Evolutionary conservation across 139 green algal genomes (phyloP).

Genomic region (Volvox reticuliferus): DNA sequence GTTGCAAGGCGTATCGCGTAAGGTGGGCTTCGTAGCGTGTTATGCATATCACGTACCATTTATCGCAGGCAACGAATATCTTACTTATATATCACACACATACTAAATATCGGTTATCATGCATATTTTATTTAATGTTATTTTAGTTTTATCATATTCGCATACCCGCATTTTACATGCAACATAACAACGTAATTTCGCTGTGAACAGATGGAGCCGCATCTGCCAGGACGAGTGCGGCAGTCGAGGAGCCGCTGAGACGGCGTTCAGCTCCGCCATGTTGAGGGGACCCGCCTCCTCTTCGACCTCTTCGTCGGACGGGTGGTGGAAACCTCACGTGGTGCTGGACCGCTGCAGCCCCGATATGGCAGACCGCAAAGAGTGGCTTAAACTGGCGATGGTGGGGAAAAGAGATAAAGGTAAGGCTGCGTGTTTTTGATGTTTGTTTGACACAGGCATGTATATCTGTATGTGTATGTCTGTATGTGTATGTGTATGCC

Average conservation of each 20-base stretch:
- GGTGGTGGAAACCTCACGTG: conserved; percentile 16
- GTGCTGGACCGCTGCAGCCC: conserved; percentile 56
- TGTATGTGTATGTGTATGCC: background rate
- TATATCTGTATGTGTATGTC: background rate
- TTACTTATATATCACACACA: no score
- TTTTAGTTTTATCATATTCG: no score
- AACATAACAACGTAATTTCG: background rate
- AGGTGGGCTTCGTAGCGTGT: no score
- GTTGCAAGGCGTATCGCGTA: no score
- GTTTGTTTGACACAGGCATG: background rate
- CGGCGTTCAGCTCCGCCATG: conserved; percentile 42
- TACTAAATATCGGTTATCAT: no score
- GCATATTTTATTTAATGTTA: background rate
- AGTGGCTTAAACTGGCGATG: conserved; percentile 46
- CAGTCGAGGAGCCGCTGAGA: conserved; percentile 19
- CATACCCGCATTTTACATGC: background rate
- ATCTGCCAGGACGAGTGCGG: conserved; percentile 61
- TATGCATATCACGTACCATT: no score
- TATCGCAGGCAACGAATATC: no score
- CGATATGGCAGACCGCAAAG: conserved; percentile 26
- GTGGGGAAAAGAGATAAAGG: conserved; percentile 36
- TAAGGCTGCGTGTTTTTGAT: background rate
- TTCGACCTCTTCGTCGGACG: background rate
- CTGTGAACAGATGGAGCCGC: conserved; percentile 37
- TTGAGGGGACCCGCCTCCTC: conserved; percentile 16